Evolutionary conservation across 352 stramenopile genomes (phyloP).

Genomic region (Aphanomyces euteiches): DNA sequence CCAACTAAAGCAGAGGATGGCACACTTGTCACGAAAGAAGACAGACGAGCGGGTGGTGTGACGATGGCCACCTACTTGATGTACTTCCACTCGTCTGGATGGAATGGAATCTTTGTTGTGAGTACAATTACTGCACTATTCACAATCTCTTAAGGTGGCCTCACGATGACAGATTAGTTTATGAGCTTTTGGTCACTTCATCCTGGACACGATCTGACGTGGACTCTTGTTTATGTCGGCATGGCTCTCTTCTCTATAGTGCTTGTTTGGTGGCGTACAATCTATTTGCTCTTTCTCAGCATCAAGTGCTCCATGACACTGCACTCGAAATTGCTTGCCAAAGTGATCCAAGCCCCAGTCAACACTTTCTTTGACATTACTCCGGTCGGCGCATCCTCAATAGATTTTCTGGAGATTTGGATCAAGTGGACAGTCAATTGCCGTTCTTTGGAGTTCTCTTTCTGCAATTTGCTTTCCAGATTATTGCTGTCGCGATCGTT

Average conservation of each 20-base stretch:
- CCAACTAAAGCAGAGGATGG: neutral
- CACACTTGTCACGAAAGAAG: slow-evolving; percentile 13
- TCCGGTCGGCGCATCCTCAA: slow-evolving; percentile 72
- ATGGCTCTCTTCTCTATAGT: slow-evolving; percentile 4
- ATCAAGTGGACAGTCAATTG: slow-evolving; percentile 72
- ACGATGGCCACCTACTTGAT: neutral
- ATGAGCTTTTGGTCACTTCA: slow-evolving; percentile 24
- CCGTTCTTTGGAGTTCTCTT: slow-evolving; percentile 63
- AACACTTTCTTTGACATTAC: slow-evolving; percentile 83
- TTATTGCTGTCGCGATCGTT: slow-evolving; percentile 51
- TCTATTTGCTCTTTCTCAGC: slow-evolving; percentile 10
- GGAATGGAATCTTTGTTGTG: slow-evolving; percentile 12
- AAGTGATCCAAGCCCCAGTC: slow-evolving; percentile 46
- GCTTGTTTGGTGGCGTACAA: slow-evolving; percentile 37
- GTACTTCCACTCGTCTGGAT: slow-evolving; percentile 16
- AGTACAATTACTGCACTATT: slow-evolving; percentile 6
- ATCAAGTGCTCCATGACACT: slow-evolving; percentile 21
- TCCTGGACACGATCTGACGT: neutral
- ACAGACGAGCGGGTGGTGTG: slow-evolving; percentile 12
- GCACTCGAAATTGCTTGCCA: slow-evolving; percentile 27
- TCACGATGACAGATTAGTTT: slow-evolving; percentile 21
- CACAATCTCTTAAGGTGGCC: neutral
- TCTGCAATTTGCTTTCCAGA: slow-evolving; percentile 66
- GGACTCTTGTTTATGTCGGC: slow-evolving; percentile 1
- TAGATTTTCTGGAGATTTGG: slow-evolving; percentile 70